A percentile compares a stretch with the other conserved stretches of the same genome.
phyloP scores from a whole-genome alignment of 116 monocot species.

The Iris pallida region DNA sequence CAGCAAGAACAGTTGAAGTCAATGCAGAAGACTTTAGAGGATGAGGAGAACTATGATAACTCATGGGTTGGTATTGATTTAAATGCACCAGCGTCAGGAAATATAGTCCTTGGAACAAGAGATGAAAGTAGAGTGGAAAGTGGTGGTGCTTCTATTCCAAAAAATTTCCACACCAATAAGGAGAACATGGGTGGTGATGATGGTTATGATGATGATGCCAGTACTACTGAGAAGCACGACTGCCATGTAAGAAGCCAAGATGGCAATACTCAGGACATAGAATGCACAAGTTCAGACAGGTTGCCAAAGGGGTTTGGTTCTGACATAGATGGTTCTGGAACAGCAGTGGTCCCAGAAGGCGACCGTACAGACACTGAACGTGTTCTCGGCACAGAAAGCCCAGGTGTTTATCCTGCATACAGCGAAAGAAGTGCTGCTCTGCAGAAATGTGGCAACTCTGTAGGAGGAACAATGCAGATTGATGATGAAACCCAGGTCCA shows the following conservation, averaged over 20 bases:
- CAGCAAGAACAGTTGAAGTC: slow-evolving; percentile 97
- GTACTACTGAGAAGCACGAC: slow-evolving; percentile 57
- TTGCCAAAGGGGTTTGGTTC: slow-evolving; percentile 37
- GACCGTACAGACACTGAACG: slow-evolving; percentile 48
- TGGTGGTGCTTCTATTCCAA: slow-evolving; percentile 32
- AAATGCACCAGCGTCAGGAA: slow-evolving; percentile 18
- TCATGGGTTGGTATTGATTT: slow-evolving; percentile 36
- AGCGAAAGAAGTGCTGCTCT: slow-evolving; percentile 15
- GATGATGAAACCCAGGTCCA: slow-evolving; percentile 47
- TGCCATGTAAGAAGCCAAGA: slow-evolving; percentile 43
- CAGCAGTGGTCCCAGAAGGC: slow-evolving; percentile 31
- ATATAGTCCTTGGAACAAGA: background rate
- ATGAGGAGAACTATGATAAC: slow-evolving; percentile 80
- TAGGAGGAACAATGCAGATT: slow-evolving; percentile 55
- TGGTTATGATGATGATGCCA: slow-evolving; percentile 20
- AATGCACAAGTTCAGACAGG: slow-evolving; percentile 52
- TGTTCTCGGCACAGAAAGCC: slow-evolving; percentile 64
- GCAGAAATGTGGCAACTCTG: slow-evolving; percentile 39
- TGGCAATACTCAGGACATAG: slow-evolving; percentile 61
- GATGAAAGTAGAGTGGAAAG: slow-evolving; percentile 23
- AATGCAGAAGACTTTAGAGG: slow-evolving; percentile 93
- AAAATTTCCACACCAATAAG: slow-evolving; percentile 3
- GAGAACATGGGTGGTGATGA: slow-evolving; percentile 4
- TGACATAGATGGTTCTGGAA: slow-evolving; percentile 42
- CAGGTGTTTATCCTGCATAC: slow-evolving; percentile 13